Percentiles rank a stretch among this genome's conserved stretches.
Evolutionary conservation across 2,329 filamentous ascomycete genomes (phyloP).

Genomic region (Grosmannia huntii): DNA sequence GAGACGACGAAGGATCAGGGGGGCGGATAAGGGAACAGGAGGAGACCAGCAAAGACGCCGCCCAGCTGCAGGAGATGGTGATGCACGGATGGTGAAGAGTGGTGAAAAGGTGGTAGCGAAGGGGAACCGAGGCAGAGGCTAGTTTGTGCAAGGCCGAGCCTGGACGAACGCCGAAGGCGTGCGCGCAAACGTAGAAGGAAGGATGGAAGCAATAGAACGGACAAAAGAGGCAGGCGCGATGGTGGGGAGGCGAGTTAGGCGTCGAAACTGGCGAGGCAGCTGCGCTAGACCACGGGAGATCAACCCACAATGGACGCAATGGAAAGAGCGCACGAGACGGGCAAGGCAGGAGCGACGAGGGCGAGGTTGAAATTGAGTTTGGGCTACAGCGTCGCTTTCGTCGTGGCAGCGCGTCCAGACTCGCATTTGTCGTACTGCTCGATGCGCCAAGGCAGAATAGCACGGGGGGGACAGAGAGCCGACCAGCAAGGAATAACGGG

Average conservation of each 20-base stretch:
- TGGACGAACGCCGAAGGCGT: background rate
- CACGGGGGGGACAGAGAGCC: too few species aligned
- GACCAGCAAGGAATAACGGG: too few species aligned
- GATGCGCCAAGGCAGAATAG: too few species aligned
- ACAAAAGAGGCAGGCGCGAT: conserved; percentile 5
- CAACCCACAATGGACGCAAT: conserved; percentile 1
- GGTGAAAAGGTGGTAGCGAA: background rate
- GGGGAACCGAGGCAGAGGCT: background rate
- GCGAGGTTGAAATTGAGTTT: background rate
- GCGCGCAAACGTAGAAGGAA: background rate
- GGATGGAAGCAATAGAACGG: background rate
- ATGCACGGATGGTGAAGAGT: background rate
- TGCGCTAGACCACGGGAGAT: conserved; percentile 7
- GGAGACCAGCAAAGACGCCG: background rate
- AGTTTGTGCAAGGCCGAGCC: background rate
- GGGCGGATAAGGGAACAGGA: background rate
- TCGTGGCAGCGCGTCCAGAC: too few species aligned
- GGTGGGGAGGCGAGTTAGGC: background rate
- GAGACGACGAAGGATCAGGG: background rate
- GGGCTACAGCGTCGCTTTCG: too few species aligned
- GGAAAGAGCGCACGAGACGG: background rate
- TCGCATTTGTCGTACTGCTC: too few species aligned
- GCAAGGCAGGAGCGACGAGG: background rate
- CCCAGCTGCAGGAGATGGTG: background rate
- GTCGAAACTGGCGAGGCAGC: conserved; percentile 1